Evolutionary conservation across 2,329 filamentous ascomycete species (phyloP).

Genomic region (Alternaria sp.): DNA sequence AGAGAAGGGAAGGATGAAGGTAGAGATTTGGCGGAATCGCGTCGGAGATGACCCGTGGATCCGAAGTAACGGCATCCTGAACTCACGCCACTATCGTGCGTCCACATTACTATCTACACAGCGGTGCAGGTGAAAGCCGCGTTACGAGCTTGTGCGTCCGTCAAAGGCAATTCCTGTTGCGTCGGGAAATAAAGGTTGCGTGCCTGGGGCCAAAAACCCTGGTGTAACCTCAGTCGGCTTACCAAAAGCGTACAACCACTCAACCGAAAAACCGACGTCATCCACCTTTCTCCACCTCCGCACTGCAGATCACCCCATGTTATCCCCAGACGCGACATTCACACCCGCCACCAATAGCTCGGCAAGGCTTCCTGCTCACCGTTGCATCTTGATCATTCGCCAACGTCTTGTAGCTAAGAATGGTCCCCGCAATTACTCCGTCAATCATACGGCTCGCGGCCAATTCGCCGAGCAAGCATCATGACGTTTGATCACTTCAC

Average conservation of each 20-base stretch:
- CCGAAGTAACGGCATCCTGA: background rate
- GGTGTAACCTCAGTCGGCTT: background rate
- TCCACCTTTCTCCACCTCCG: slow-evolving; percentile 1
- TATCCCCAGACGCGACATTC: background rate
- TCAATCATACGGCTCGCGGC: background rate
- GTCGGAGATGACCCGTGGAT: background rate
- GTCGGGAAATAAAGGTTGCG: background rate
- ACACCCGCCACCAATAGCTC: background rate
- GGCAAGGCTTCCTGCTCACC: background rate
- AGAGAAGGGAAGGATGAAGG: background rate
- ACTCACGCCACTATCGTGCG: background rate
- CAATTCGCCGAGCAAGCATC: background rate
- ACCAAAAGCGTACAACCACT: background rate
- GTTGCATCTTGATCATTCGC: background rate
- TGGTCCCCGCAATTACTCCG: slow-evolving; percentile 1
- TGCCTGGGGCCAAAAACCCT: background rate
- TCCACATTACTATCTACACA: background rate
- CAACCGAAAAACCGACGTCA: slow-evolving; percentile 1
- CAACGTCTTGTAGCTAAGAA: background rate
- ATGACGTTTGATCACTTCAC: background rate
- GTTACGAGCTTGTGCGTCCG: background rate
- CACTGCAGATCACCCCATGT: background rate
- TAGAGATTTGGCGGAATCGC: background rate
- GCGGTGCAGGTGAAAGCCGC: background rate
- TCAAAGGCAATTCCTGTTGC: background rate